Evolutionary conservation across 148 eudicot genomes (phyloP).

Genomic region (Gaultheria prostrata): DNA sequence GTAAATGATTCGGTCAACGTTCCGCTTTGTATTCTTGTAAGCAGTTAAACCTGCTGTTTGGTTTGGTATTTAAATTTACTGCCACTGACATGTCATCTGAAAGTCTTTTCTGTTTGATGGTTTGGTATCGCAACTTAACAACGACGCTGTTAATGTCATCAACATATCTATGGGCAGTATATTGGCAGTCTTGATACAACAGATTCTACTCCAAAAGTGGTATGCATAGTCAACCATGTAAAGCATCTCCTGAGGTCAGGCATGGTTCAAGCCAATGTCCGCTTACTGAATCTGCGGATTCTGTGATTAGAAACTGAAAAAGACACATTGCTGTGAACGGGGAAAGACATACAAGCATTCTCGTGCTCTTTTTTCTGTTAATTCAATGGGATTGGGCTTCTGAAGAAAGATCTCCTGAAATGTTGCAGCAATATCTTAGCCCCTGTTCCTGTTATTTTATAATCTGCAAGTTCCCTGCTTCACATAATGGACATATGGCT

Average conservation of each 20-base stretch:
- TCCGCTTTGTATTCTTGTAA: neutral
- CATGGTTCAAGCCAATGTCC: neutral
- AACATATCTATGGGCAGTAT: slow-evolving; percentile 84
- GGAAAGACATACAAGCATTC: neutral
- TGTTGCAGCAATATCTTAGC: neutral
- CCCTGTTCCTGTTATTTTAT: neutral
- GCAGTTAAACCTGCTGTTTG: neutral
- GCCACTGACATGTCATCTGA: neutral
- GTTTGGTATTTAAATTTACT: neutral
- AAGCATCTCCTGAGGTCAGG: neutral
- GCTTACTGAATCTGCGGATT: neutral
- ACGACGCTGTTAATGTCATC: slow-evolving; percentile 79
- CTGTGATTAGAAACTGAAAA: neutral
- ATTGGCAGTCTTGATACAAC: slow-evolving; percentile 69
- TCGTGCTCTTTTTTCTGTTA: neutral
- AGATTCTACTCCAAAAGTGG: slow-evolving; percentile 42
- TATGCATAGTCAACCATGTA: slow-evolving; percentile 18
- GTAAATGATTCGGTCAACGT: neutral
- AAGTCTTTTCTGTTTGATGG: neutral
- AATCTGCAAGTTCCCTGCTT: neutral
- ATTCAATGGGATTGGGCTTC: neutral
- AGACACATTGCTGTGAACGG: neutral
- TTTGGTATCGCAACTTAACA: slow-evolving; percentile 64
- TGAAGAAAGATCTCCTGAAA: neutral
- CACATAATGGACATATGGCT: neutral